Evolutionary conservation across 768 basidiomycete species (phyloP), one percentile per base, ranked within the genome.

Genomic region (Podaxis pistillaris): DNA sequence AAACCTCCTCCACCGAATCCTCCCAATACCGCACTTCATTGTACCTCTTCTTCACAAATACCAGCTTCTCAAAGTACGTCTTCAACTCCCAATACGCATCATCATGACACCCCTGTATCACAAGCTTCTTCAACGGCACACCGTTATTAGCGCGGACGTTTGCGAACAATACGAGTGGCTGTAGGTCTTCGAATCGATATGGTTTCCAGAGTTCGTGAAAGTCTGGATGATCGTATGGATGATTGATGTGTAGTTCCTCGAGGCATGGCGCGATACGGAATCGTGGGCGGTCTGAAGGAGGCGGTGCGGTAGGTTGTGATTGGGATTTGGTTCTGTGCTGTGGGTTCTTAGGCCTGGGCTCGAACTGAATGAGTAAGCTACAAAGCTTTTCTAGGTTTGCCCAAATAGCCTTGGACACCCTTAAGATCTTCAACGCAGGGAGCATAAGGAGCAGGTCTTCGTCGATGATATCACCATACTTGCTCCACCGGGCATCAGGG

Each of bases 111-210:
- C 60, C 60, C 44, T 62, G 53, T 17, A 62, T 47, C 0, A 62
- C 60, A 41, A 62, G 53, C 53, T 37, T 62, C 28, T 62, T 62
- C 52, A 62, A 26, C 46, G 28, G 28, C 4, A 62, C 60, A 7
- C 60, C 60, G n/a, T 62, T 62, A 37, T 62, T 62, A 6, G 53
- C 60, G 38, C 60, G 40, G 5, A 55, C 53, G 28, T 62, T 62
- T 11, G 60, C 60, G 15, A 62, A 46, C 1, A 62, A 49, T 7
- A 55, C 13, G 8, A 62, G 46, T 8, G 60, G 60, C 19, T 55
- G 40, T 11, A 62, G 41, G 19, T 54, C 53, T 37, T 62, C 60
- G 6, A 47, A 4, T 2, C 15, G 24, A n/a, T 55, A 46, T 24
- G 3, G 26, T 26, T n/a, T 19, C 30, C 11, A 51, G 13, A 40